A percentile compares a stretch with the other conserved stretches of the same genome.
These are phyloP conservation scores for Shiraia sp. DNA, from an alignment of 2,329 filamentous ascomycete genomes.

Conservation along the genomic window DNA sequence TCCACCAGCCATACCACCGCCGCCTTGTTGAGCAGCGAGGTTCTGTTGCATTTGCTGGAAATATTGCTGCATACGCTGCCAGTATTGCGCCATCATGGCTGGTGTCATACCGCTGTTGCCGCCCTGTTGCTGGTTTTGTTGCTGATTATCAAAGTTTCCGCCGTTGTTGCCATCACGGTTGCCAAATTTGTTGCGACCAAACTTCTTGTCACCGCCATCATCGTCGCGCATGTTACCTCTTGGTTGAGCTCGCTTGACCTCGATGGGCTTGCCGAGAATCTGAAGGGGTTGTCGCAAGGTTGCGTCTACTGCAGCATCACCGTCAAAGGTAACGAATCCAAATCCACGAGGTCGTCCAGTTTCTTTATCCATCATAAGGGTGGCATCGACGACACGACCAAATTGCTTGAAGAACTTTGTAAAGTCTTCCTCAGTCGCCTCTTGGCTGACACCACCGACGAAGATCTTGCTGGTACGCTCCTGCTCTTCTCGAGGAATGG, in stretches of 20 bases:
- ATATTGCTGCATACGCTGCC: constrained; percentile 98
- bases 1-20: constrained; percentile 41
- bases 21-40: constrained; percentile 62
- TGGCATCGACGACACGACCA: constrained; percentile 93
- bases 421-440: constrained; percentile 95
- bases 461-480: constrained; percentile 99
- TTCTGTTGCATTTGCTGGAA: constrained; percentile 94
- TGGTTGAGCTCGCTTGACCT: constrained; percentile 97
- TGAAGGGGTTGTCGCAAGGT: constrained; percentile 83
- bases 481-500: constrained; percentile 95
- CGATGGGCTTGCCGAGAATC: constrained; percentile 94
- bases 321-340: constrained; percentile 98
- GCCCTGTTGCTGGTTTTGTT: constrained; percentile 48
- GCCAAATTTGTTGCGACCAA: constrained; percentile 44
- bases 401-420: constrained; percentile 97
- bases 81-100: constrained; percentile 97
- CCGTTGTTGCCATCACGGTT: constrained; percentile 48
- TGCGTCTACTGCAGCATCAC: constrained; percentile 89
- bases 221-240: constrained; percentile 92
- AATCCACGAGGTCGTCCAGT: constrained; percentile 96
- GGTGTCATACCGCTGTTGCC: constrained; percentile 74
- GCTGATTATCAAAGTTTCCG: constrained; percentile 51
- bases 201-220: constrained; percentile 66
- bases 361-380: constrained; percentile 99
- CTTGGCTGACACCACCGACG: constrained; percentile 95